Base-by-base conservation (phyloP, 352 stramenopile genomes). In the Saprolegnia parasitica region DNA sequence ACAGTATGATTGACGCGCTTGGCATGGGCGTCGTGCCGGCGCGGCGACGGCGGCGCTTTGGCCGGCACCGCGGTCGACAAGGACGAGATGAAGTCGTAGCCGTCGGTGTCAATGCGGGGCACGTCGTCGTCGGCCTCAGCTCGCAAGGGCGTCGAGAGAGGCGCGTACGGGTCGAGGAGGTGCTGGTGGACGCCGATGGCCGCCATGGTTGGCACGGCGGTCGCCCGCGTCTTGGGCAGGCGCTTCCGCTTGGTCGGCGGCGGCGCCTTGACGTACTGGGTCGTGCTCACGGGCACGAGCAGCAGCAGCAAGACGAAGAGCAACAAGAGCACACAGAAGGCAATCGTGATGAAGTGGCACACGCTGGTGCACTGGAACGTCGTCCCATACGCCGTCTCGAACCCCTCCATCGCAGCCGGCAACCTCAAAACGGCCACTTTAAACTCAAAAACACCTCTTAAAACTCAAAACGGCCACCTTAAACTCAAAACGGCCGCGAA, bases 351-450 rank as follows among this genome's bases (percentile, higher is more conserved):
- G 58, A 85, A 76, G 40, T 74, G 73, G 65, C 81, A 91, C 18
- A 77, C 78, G 10, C 74, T 68, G 18, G 77, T 71, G 52, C 78
- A 88, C 26, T 73, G 47, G 32, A 90, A 89, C 35, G 75, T 77
- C 32, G 81, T 78, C 11, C 84, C 84, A 57, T 87, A 88, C 20
- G 66, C 81, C 70, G 84, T 89, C 6, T 37, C 58, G 42, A 56
- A 67, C 29, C 29, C 2, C 29, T 35, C 29, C 29, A 35, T 35
- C n/a, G n/a, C n/a, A n/a, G n/a, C n/a, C n/a, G n/a, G n/a, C n/a
- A n/a, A n/a, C 29, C 29, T 35, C 29, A 35, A 35, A 35, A 35
- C 29, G 29, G 29, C 29, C 29, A 35, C 29, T 2, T 5, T 35
- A 2, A 35, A 35, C 29, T 35, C 29, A 35, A 35, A 35, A 35